Conservation (phyloP, 495 filamentous ascomycete genomes). For the Aspergillus taichungensis region DNA sequence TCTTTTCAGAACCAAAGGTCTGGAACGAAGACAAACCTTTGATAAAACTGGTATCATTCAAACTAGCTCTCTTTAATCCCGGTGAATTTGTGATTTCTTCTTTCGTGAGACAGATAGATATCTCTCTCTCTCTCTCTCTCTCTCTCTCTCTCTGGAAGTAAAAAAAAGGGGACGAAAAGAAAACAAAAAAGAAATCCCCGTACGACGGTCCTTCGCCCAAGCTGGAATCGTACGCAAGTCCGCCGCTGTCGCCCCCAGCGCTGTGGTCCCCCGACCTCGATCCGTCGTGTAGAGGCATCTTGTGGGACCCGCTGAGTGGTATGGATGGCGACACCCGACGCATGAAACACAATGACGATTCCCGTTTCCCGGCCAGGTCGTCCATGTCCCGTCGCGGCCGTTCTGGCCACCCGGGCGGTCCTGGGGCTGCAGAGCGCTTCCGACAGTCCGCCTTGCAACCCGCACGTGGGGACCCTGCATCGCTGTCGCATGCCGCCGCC, state of each 20-base stretch:
- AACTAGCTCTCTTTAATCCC: no score
- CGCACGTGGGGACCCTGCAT: constrained; percentile 28
- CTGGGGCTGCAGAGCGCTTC: constrained; percentile 26
- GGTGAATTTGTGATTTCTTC: no score
- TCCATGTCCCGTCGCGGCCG: constrained; percentile 17
- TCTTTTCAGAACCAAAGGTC: no score
- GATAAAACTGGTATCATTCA: no score
- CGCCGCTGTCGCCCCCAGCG: constrained; percentile 50
- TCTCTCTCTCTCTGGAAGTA: no score
- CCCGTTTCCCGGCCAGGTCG: constrained; percentile 22
- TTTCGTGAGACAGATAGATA: no score
- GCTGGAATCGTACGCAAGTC: constrained; percentile 51
- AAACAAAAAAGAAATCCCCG: not conserved
- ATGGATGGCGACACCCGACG: constrained; percentile 67
- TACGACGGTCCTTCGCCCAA: constrained; percentile 26
- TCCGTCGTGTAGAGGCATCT: constrained; percentile 32
- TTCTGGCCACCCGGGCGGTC: constrained; percentile 8
- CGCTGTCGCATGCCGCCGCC: constrained; percentile 27
- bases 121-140: no score
- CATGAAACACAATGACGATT: constrained; percentile 60
- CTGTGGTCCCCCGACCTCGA: constrained; percentile 41
- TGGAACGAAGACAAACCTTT: no score
- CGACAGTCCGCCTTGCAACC: constrained; percentile 24
- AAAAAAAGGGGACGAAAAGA: constrained; percentile 4
- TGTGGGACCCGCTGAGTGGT: constrained; percentile 37